phyloP scores from a whole-genome alignment of 164 flowering plant genomes.

The Magnolia sinica region DNA sequence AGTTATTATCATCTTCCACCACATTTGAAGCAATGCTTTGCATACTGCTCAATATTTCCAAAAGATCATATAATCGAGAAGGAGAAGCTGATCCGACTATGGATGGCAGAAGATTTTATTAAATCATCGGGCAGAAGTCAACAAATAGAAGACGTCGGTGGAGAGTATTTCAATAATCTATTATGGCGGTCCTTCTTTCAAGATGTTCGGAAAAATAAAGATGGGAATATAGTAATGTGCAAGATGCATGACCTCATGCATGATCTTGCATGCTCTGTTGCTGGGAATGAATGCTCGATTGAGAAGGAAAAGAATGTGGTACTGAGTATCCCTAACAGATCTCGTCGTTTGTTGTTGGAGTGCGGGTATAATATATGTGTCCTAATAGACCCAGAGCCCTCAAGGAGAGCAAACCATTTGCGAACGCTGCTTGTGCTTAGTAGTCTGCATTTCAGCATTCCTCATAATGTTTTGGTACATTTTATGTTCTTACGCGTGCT shows the following conservation, averaged over 20 bases:
- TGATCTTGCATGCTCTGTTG: conserved; percentile 10
- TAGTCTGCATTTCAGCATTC: not conserved
- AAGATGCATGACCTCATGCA: conserved; percentile 14
- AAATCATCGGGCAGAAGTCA: not conserved
- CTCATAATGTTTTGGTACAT: not conserved
- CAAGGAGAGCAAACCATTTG: not conserved
- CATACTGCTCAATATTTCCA: conserved; percentile 21
- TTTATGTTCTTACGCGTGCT: conserved; percentile 1
- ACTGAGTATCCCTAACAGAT: not conserved
- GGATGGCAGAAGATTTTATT: conserved; percentile 22
- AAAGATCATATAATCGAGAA: conserved; percentile 11
- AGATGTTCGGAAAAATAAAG: not conserved
- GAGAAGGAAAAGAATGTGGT: not conserved
- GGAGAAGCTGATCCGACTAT: conserved; percentile 10
- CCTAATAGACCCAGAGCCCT: not conserved
- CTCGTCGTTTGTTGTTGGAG: not conserved
- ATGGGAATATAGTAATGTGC: conserved; percentile 5
- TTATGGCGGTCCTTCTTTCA: conserved; percentile 12
- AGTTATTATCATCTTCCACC: conserved; percentile 18
- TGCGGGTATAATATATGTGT: too few species aligned
- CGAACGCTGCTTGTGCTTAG: conserved; percentile 2
- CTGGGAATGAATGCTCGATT: conserved; percentile 2
- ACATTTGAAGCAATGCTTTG: conserved; percentile 21
- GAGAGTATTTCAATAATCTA: conserved; percentile 2
- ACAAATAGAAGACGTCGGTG: conserved; percentile 10